Evolutionary conservation across 495 filamentous ascomycete species (phyloP).

Genomic region (Podospora australis): DNA sequence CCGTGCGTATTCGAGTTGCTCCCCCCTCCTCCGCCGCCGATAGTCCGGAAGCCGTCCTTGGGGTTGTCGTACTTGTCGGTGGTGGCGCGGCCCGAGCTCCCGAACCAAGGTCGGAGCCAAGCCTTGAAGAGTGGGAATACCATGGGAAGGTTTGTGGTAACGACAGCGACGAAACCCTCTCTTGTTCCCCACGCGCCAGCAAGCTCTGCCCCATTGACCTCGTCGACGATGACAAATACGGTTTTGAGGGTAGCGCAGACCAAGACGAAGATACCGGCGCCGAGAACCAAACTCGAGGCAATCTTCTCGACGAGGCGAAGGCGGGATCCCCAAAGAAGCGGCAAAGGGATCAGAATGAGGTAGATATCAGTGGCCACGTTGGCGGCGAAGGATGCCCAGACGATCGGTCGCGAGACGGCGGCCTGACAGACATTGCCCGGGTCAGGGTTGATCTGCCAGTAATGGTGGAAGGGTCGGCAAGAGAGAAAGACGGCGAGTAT

Average conservation of each 20-base stretch:
- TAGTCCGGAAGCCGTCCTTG: conserved; percentile 6
- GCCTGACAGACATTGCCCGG: conserved; percentile 47
- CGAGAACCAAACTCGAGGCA: conserved; percentile 39
- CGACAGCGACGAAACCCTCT: conserved; percentile 46
- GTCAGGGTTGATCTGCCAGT: conserved; percentile 49
- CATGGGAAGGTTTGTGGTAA: conserved; percentile 49
- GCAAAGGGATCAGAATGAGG: conserved; percentile 45
- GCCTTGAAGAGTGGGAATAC: conserved; percentile 43
- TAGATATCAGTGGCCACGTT: conserved; percentile 44
- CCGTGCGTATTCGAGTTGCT: background rate
- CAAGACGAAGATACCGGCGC: conserved; percentile 45
- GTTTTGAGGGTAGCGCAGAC: conserved; percentile 45
- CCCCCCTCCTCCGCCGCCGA: conserved; percentile 8
- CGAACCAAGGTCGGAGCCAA: conserved; percentile 38
- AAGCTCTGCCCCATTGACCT: conserved; percentile 39
- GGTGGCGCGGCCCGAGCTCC: conserved; percentile 2
- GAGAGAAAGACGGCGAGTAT: conserved; percentile 45
- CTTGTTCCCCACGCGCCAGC: conserved; percentile 47
- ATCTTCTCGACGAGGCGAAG: conserved; percentile 40
- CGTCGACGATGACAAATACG: conserved; percentile 41
- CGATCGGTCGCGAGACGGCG: conserved; percentile 36
- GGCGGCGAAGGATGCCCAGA: conserved; percentile 38
- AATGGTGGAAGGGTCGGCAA: conserved; percentile 43
- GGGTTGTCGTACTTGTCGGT: conserved; percentile 8
- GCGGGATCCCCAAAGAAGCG: conserved; percentile 44